phyloP scores from a whole-genome alignment of 768 basidiomycete species.

The Kwoniella shandongensis region DNA sequence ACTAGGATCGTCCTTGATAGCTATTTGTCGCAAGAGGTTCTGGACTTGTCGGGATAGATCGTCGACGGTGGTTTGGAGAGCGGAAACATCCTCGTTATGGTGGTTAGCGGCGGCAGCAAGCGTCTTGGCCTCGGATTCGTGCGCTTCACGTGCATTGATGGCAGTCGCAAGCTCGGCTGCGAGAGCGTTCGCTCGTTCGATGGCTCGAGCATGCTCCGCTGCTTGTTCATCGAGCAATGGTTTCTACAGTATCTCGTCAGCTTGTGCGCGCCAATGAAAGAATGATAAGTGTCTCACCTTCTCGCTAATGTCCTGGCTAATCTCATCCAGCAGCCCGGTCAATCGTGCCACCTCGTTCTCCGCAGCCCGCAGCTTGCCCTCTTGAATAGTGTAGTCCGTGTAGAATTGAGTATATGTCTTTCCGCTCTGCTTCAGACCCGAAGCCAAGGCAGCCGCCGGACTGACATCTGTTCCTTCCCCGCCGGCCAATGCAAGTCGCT shows the following conservation, averaged over 20 bases:
- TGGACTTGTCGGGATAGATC: constrained; percentile 66
- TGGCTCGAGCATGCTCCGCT: constrained; percentile 79
- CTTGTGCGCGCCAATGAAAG: neutral
- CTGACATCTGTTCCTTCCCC: constrained; percentile 67
- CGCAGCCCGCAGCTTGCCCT: constrained; percentile 76
- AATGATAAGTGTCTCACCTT: constrained; percentile 63
- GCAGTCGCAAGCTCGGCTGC: constrained; percentile 74
- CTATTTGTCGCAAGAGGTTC: constrained; percentile 71
- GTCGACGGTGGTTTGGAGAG: constrained; percentile 40
- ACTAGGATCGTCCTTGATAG: constrained; percentile 76
- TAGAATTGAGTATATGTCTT: constrained; percentile 95
- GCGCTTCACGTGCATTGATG: constrained; percentile 71
- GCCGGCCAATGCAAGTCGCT: constrained; percentile 42
- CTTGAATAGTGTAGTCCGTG: constrained; percentile 79
- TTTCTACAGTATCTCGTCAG: constrained; percentile 60
- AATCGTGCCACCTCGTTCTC: constrained; percentile 80
- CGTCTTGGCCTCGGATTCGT: constrained; percentile 50
- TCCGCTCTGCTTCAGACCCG: constrained; percentile 68
- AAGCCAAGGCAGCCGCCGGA: constrained; percentile 83
- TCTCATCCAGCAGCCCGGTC: constrained; percentile 72
- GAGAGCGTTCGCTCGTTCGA: constrained; percentile 75
- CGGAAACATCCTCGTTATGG: constrained; percentile 32
- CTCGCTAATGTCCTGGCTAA: constrained; percentile 88
- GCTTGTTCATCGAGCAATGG: constrained; percentile 88
- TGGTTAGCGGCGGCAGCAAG: constrained; percentile 25